Evolutionary conservation across 371 early-diverging fungal genomes (phyloP), one percentile per base, ranked within the genome.

Genomic region (Mucor plumbeus): DNA sequence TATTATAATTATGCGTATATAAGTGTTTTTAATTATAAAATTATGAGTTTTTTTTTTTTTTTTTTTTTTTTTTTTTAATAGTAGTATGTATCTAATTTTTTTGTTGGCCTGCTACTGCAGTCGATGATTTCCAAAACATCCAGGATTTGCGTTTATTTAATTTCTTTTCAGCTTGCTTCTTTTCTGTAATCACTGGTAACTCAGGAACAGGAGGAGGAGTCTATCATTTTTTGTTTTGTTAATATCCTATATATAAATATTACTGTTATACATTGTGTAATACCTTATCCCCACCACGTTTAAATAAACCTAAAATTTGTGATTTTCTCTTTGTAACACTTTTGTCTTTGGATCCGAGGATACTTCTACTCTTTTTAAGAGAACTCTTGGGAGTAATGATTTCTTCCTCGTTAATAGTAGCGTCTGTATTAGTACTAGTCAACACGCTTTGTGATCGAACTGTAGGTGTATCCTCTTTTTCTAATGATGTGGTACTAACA

Each of bases 71-170:
- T 47, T 53, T 53, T 53, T 53, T 47, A 14, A 14, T 47, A 26
- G 26, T 26, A 26, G 26, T 26, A 26, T 26, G 26, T 21, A 40
- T 59, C 40, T 59, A 50, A 21, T 50, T 50, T 50, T 50, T 50
- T 21, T 21, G 17, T 21, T 50, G 50, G 7, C 26, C 50, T 50
- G 50, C 10, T 5, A 50, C 50, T 50, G 50, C 50, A 50, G 21
- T 50, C 10, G 67, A 63, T 68, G 68, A 40, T 64, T 69, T 69
- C 69, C 69, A 69, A 64, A 69, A 69, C 69, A 69, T 69, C 69
- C 69, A 69, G 17, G 64, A 63, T 44, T 69, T 69, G 41, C 69
- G 64, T 35, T 59, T 40, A 11, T 60, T 69, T 34, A 60, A 14
- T 21, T 63, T 69, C 64, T 64, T 69, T 55, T 63, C 59, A 36